phyloP scores from a whole-genome alignment of 139 green algal genomes.

The Spirogloea muscicola region DNA sequence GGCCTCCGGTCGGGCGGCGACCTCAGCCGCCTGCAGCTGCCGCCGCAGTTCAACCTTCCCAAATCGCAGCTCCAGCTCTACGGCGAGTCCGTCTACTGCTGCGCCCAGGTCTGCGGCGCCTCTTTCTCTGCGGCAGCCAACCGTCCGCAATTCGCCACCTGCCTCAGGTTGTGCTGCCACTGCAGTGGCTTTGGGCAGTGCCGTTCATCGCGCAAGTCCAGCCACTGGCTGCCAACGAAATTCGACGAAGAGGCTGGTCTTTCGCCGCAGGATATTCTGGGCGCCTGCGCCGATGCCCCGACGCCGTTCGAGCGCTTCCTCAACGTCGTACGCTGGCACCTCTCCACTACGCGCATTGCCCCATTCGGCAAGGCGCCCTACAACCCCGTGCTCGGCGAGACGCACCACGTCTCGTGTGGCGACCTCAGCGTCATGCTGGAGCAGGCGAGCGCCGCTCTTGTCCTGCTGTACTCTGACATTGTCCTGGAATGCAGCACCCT shows the following conservation, averaged over 20 bases:
- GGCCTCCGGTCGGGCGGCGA: conserved; percentile 5
- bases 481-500: no score
- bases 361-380: conserved; percentile 33
- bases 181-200: no score
- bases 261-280: neutral
- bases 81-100: conserved; percentile 9
- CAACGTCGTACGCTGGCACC: conserved; percentile 14
- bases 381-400: conserved; percentile 37
- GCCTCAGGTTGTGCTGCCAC: no score
- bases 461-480: no score
- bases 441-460: no score
- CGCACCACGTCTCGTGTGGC: conserved; percentile 25
- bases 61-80: conserved; percentile 23
- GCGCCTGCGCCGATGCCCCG: conserved; percentile 1
- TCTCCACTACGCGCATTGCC: conserved; percentile 11
- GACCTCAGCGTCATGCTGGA: conserved; percentile 16
- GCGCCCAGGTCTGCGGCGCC: no score
- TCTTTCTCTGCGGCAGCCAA: no score
- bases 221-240: no score
- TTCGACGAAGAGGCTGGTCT: no score
- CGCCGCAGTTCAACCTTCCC: conserved; percentile 8
- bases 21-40: neutral
- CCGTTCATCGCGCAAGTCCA: no score
- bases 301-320: conserved; percentile 26
- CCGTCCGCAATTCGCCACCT: no score